These are phyloP conservation scores for Emergomyces pasteurianus DNA, from an alignment of 2,329 filamentous ascomycete genomes.

Conservation along the genomic window DNA sequence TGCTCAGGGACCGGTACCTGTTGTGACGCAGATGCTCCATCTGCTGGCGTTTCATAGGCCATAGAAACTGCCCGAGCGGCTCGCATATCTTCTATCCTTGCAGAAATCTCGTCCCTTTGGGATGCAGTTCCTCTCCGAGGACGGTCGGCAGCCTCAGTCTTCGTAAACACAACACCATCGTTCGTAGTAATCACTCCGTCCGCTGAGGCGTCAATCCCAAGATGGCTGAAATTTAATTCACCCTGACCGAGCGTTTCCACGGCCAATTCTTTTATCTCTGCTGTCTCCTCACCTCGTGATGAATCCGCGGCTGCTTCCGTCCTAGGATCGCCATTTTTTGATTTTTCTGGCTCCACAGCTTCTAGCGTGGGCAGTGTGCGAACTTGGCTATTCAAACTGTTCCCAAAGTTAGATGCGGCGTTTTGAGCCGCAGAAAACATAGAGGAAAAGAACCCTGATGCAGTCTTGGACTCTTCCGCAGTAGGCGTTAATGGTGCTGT, in stretches of 20 bases:
- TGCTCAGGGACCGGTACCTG: slow-evolving; percentile 24
- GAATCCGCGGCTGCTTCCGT: slow-evolving; percentile 19
- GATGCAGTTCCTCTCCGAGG: slow-evolving; percentile 27
- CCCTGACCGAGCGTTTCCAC: slow-evolving; percentile 82
- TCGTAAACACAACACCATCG: slow-evolving; percentile 28
- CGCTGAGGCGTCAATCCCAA: slow-evolving; percentile 51
- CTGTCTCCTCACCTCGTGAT: slow-evolving; percentile 18
- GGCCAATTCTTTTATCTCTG: slow-evolving; percentile 55
- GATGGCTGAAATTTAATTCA: slow-evolving; percentile 75
- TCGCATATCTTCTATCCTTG: slow-evolving; percentile 47
- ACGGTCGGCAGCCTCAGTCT: slow-evolving; percentile 20
- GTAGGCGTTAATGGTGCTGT: slow-evolving; percentile 64
- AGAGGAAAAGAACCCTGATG: slow-evolving; percentile 74
- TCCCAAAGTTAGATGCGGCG: slow-evolving; percentile 71
- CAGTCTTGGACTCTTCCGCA: slow-evolving; percentile 48
- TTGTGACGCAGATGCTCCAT: slow-evolving; percentile 30
- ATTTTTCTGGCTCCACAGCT: slow-evolving; percentile 20
- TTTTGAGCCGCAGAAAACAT: slow-evolving; percentile 89
- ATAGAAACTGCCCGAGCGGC: slow-evolving; percentile 50
- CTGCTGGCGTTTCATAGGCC: slow-evolving; percentile 40
- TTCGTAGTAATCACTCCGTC: slow-evolving; percentile 25
- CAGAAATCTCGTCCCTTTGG: slow-evolving; percentile 39
- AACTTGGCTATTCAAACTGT: slow-evolving; percentile 42
- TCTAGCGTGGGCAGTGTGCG: slow-evolving; percentile 28
- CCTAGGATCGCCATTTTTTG: slow-evolving; percentile 14